A percentile compares a stretch with the other conserved stretches of the same genome.
Evolutionary conservation across 108 stramenopile species (phyloP).

Genomic region (Licmophora abbreviata): DNA sequence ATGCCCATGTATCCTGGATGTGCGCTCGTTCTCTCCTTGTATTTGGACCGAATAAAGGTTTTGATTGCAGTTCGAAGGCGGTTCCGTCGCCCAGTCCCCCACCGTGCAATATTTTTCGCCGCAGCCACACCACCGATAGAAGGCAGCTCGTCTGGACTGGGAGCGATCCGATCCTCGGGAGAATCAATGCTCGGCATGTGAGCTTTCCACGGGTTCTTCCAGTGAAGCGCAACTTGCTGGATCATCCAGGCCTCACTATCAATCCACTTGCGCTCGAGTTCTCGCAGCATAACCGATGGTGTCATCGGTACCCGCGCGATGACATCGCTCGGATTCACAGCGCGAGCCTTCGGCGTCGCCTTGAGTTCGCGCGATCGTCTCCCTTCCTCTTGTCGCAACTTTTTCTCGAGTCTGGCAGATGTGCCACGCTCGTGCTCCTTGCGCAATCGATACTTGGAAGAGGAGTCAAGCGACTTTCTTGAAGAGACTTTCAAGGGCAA

Average conservation of each 20-base stretch:
- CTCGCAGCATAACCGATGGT: neutral
- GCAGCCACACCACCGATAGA: conserved; percentile 23
- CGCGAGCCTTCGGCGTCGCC: neutral
- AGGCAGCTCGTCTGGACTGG: neutral
- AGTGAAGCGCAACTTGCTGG: neutral
- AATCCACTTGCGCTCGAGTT: neutral
- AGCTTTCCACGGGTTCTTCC: conserved; percentile 3
- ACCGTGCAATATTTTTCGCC: conserved; percentile 11
- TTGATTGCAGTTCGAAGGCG: neutral
- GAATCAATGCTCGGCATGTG: neutral
- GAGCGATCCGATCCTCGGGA: neutral
- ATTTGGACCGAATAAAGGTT: conserved; percentile 23
- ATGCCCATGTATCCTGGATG: conserved; percentile 59
- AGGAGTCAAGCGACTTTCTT: no score
- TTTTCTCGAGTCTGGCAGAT: no score
- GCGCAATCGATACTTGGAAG: no score
- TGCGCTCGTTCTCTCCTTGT: conserved; percentile 36
- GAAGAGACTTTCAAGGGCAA: no score
- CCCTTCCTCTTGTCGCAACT: neutral
- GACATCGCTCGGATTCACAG: neutral
- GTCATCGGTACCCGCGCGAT: neutral
- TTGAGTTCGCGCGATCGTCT: neutral
- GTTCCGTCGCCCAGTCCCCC: neutral
- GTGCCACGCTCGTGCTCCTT: no score
- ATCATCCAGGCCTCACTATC: neutral